Conservation (phyloP, 495 filamentous ascomycete genomes). For the Neurospora sp. region DNA sequence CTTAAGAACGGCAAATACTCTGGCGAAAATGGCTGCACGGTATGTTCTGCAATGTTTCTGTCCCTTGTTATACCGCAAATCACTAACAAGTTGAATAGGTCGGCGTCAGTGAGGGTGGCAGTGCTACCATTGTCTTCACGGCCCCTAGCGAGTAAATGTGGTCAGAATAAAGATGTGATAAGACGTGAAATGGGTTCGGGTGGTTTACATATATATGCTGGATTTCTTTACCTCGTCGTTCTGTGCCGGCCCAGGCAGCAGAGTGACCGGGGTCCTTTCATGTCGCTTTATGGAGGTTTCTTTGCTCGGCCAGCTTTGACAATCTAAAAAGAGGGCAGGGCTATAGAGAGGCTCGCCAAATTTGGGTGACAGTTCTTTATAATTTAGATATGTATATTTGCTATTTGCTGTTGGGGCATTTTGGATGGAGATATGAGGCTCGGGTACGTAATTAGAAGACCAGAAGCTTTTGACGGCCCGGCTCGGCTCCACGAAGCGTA, state of each 20-base stretch:
- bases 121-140: slow-evolving; percentile 28
- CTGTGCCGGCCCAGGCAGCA: neutral
- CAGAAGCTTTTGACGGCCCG: slow-evolving; percentile 70
- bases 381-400: slow-evolving; percentile 35
- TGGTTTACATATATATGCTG: neutral
- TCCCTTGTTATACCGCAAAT: neutral
- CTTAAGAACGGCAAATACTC: slow-evolving; percentile 58
- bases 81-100: slow-evolving; percentile 23
- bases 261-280: neutral
- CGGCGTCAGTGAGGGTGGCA: slow-evolving; percentile 26
- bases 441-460: slow-evolving; percentile 38
- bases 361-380: slow-evolving; percentile 7
- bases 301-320: neutral
- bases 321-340: slow-evolving; percentile 6
- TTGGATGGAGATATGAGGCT: slow-evolving; percentile 5
- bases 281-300: neutral
- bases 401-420: slow-evolving; percentile 11
- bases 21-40: slow-evolving; percentile 57
- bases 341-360: slow-evolving; percentile 10
- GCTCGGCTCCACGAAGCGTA: slow-evolving; percentile 16
- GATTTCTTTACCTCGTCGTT: neutral
- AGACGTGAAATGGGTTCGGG: neutral
- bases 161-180: neutral
- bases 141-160: neutral
- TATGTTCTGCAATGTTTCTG: slow-evolving; percentile 29